Conservation (phyloP, 2,329 filamentous ascomycete genomes). For the Cercospora nicotianae region DNA sequence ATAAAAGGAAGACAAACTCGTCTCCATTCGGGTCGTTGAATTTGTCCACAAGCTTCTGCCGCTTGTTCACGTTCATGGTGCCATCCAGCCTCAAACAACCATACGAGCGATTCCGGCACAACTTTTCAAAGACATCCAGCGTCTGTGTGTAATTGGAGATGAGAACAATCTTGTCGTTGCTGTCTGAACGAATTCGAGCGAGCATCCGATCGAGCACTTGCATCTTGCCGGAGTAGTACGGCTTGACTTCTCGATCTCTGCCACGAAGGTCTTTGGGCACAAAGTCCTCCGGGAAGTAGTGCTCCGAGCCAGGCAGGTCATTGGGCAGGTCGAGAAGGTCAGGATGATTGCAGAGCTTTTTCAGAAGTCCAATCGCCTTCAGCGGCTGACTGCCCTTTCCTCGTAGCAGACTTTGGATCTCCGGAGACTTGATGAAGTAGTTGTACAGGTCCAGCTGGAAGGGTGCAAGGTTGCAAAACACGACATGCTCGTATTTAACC, state of each 20-base stretch:
- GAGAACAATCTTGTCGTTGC: slow-evolving; percentile 97
- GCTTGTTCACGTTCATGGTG: slow-evolving; percentile 96
- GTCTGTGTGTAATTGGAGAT: slow-evolving; percentile 99
- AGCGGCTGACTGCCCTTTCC: slow-evolving; percentile 95
- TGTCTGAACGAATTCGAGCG: slow-evolving; percentile 89
- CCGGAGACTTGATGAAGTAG: slow-evolving; percentile 92
- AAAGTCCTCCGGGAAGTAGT: slow-evolving; percentile 80
- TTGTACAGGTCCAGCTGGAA: slow-evolving; percentile 95
- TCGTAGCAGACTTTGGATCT: slow-evolving; percentile 85
- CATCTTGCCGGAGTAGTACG: slow-evolving; percentile 99
- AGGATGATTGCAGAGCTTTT: slow-evolving; percentile 98
- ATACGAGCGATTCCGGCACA: slow-evolving; percentile 83
- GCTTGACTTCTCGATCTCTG: slow-evolving; percentile 85
- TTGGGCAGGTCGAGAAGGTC: slow-evolving; percentile 80
- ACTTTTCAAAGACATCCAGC: slow-evolving; percentile 85
- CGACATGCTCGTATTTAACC: slow-evolving; percentile 98
- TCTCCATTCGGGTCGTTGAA: slow-evolving; percentile 91
- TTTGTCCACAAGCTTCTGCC: slow-evolving; percentile 93
- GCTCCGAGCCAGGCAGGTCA: slow-evolving; percentile 84
- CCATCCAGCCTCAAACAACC: slow-evolving; percentile 88
- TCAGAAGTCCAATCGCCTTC: slow-evolving; percentile 93
- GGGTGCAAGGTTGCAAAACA: slow-evolving; percentile 91
- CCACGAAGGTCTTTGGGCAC: slow-evolving; percentile 84
- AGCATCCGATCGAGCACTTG: slow-evolving; percentile 93
- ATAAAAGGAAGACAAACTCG: slow-evolving; percentile 94